Conservation (phyloP, 2,329 filamentous ascomycete genomes). For the Dactylonectria macrodidyma region DNA sequence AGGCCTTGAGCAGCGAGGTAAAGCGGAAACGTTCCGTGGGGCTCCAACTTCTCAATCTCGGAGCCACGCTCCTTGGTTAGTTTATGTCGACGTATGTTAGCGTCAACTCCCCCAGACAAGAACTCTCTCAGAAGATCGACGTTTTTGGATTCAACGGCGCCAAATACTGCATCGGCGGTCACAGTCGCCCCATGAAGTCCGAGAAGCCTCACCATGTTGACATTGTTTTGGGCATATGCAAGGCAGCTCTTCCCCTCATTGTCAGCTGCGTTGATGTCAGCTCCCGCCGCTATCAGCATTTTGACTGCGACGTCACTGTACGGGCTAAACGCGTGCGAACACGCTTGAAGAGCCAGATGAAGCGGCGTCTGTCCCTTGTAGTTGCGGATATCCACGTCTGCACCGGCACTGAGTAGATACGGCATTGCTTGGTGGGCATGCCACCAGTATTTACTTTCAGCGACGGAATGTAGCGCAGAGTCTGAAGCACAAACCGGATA, state of each 20-base stretch:
- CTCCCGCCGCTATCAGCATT: slow-evolving; percentile 39
- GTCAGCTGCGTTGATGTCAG: slow-evolving; percentile 41
- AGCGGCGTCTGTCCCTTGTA: slow-evolving; percentile 34
- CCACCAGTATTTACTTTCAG: slow-evolving; percentile 40
- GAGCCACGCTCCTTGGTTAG: neutral
- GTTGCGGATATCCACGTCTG: slow-evolving; percentile 31
- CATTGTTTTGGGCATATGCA: slow-evolving; percentile 10
- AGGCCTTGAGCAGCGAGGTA: slow-evolving; percentile 21
- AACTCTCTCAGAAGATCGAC: slow-evolving; percentile 24
- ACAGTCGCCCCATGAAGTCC: slow-evolving; percentile 33
- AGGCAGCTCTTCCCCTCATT: slow-evolving; percentile 30
- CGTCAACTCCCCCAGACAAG: slow-evolving; percentile 27
- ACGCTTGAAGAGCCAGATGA: slow-evolving; percentile 32
- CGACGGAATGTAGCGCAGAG: slow-evolving; percentile 34
- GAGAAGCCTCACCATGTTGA: slow-evolving; percentile 32
- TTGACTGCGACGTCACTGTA: slow-evolving; percentile 35
- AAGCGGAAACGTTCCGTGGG: slow-evolving; percentile 28
- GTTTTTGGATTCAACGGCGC: slow-evolving; percentile 33
- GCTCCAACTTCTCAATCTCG: neutral
- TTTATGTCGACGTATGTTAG: slow-evolving; percentile 28
- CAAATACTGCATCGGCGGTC: slow-evolving; percentile 31
- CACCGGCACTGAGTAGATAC: slow-evolving; percentile 39
- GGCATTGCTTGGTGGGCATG: slow-evolving; percentile 42
- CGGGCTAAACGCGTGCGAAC: slow-evolving; percentile 4
- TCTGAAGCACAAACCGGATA: neutral